Conservation (phyloP, 2,329 filamentous ascomycete genomes). For the Esteya vermicola region DNA sequence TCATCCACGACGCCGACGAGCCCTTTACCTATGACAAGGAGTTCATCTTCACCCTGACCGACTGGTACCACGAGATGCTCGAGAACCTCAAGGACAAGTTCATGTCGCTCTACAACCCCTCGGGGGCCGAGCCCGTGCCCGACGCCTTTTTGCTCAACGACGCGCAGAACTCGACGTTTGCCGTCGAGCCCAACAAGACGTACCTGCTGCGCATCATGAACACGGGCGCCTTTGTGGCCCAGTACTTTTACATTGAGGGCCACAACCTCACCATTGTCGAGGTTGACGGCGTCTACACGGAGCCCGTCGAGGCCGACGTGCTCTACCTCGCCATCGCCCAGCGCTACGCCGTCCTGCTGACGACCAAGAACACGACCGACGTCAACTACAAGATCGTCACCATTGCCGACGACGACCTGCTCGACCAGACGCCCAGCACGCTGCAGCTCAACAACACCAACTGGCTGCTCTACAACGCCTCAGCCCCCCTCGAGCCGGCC, state of each 20-base stretch:
- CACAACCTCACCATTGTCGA: conserved; percentile 58
- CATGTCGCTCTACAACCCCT: conserved; percentile 39
- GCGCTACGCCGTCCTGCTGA: conserved; percentile 48
- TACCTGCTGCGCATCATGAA: conserved; percentile 63
- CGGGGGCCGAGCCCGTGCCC: conserved; percentile 51
- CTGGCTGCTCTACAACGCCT: conserved; percentile 46
- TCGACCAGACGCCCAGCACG: conserved; percentile 50
- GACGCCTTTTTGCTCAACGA: conserved; percentile 60
- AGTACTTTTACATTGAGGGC: conserved; percentile 53
- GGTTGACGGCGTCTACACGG: conserved; percentile 57
- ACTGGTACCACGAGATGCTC: conserved; percentile 55
- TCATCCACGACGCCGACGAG: conserved; percentile 36
- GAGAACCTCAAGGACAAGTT: conserved; percentile 29
- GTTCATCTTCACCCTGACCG: conserved; percentile 48
- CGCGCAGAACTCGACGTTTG: conserved; percentile 41
- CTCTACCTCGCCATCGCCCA: conserved; percentile 57
- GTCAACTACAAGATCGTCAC: conserved; percentile 52
- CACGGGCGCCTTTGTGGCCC: conserved; percentile 55
- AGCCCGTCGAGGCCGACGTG: conserved; percentile 43
- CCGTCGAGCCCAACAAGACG: conserved; percentile 51
- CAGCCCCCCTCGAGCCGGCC: conserved; percentile 28
- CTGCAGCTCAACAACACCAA: conserved; percentile 57
- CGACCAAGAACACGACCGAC: conserved; percentile 44
- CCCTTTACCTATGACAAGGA: conserved; percentile 46
- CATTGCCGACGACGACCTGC: conserved; percentile 35